These are phyloP conservation scores for Trichoderma arundinaceum DNA, from an alignment of 2,329 filamentous ascomycete genomes.

Conservation along the genomic window DNA sequence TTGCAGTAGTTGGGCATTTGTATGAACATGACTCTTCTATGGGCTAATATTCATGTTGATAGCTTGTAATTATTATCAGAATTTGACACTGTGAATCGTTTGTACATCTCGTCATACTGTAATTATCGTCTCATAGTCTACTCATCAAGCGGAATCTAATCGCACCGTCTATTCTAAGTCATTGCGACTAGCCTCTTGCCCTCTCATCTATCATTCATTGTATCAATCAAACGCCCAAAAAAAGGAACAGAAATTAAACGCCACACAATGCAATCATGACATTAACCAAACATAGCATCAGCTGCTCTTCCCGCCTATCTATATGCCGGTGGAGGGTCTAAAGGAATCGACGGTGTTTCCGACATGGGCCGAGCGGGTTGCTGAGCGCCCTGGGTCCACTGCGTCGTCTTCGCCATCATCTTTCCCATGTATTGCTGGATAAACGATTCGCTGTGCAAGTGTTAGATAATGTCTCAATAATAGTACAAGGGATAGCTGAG, in stretches of 20 bases:
- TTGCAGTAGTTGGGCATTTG: too few relatives aligned
- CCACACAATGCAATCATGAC: constrained; percentile 22
- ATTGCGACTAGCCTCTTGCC: constrained; percentile 4
- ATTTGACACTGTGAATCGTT: too few relatives aligned
- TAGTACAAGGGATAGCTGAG: neutral
- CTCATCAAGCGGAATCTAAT: neutral
- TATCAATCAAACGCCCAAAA: neutral
- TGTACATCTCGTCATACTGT: too few relatives aligned
- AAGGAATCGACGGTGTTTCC: constrained; percentile 28
- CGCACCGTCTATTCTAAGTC: neutral
- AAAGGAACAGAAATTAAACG: constrained; percentile 3
- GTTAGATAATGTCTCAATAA: constrained; percentile 15
- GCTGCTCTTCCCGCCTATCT: constrained; percentile 16
- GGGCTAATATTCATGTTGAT: too few relatives aligned
- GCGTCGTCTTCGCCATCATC: constrained; percentile 63
- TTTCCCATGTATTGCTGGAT: constrained; percentile 77
- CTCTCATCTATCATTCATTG: constrained; percentile 18
- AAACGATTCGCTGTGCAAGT: constrained; percentile 67
- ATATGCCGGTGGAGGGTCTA: constrained; percentile 39
- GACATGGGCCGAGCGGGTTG: constrained; percentile 20
- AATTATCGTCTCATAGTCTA: too few relatives aligned
- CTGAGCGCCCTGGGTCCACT: constrained; percentile 41
- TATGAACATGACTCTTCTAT: too few relatives aligned
- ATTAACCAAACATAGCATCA: constrained; percentile 33
- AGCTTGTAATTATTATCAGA: too few relatives aligned